Evolutionary conservation across 1,139 yeast genomes (phyloP).

Genomic region (Saccharomyces hybrid): DNA sequence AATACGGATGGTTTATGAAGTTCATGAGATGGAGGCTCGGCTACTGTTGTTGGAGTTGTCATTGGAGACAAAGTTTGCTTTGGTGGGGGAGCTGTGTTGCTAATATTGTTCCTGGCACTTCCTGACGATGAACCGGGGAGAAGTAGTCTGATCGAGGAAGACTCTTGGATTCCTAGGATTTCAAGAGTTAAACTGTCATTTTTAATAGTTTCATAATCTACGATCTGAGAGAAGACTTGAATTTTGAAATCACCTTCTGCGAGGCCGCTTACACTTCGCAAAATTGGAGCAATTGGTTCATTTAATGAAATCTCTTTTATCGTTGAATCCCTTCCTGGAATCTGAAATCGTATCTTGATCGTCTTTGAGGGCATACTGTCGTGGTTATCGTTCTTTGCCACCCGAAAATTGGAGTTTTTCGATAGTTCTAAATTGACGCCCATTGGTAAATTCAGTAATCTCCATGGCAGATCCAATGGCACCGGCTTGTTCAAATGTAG

Average conservation of each 20-base stretch:
- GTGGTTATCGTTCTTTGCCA: conserved; percentile 1
- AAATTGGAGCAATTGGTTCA: conserved; percentile 7
- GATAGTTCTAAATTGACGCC: conserved; percentile 30
- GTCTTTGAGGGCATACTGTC: not conserved
- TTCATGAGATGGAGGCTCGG: not conserved
- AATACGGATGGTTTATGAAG: conserved; percentile 12
- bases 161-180: conserved; percentile 18
- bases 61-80: not conserved
- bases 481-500: conserved; percentile 15
- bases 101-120: too few species aligned
- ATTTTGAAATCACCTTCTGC: conserved; percentile 8
- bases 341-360: conserved; percentile 22
- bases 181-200: conserved; percentile 13
- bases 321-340: conserved; percentile 13
- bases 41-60: not conserved
- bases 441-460: conserved; percentile 30
- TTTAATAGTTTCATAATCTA: conserved; percentile 8
- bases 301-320: conserved; percentile 9
- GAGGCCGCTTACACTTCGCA: conserved; percentile 5
- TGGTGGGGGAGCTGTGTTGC: too few species aligned
- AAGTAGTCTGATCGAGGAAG: conserved; percentile 14
- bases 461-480: conserved; percentile 28
- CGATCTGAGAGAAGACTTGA: conserved; percentile 19
- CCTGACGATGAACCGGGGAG: not conserved
- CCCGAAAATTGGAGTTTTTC: conserved; percentile 1